Evolutionary conservation across 2,329 filamentous ascomycete genomes (phyloP).

Genomic region (Ceratocystis eucalypticola): DNA sequence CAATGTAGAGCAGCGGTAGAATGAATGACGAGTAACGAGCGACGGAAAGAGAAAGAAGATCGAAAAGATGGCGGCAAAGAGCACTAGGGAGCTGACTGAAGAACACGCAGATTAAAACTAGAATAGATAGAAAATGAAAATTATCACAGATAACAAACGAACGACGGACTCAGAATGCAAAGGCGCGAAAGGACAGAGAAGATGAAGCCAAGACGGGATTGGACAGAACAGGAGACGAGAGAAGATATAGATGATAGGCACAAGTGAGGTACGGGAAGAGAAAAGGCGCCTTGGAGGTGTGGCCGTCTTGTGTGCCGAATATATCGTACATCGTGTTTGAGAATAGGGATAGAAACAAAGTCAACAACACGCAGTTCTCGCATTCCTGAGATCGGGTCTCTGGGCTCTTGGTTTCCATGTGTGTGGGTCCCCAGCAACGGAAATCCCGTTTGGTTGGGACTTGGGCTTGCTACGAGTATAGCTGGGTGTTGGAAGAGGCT

Average conservation of each 20-base stretch:
- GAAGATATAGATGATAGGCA: not conserved
- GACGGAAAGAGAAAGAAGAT: not conserved
- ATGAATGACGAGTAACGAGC: not conserved
- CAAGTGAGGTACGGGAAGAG: not conserved
- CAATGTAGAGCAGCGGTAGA: not conserved
- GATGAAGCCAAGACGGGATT: not conserved
- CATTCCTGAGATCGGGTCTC: not conserved
- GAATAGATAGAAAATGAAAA: not conserved
- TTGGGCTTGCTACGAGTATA: no score
- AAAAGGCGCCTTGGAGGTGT: not conserved
- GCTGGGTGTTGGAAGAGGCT: not conserved
- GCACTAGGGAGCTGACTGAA: no score
- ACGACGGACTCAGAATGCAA: not conserved
- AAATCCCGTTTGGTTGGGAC: no score
- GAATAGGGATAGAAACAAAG: not conserved
- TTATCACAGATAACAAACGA: not conserved
- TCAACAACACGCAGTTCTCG: slow-evolving; percentile 1
- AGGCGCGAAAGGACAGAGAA: not conserved
- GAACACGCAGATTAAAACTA: not conserved
- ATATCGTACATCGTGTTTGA: not conserved
- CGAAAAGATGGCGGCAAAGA: not conserved
- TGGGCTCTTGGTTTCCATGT: no score
- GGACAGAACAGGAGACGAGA: not conserved
- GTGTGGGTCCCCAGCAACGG: no score
- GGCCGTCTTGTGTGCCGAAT: not conserved